phyloP scores from a whole-genome alignment of 108 stramenopile genomes.

The Conticribra weissflogii region DNA sequence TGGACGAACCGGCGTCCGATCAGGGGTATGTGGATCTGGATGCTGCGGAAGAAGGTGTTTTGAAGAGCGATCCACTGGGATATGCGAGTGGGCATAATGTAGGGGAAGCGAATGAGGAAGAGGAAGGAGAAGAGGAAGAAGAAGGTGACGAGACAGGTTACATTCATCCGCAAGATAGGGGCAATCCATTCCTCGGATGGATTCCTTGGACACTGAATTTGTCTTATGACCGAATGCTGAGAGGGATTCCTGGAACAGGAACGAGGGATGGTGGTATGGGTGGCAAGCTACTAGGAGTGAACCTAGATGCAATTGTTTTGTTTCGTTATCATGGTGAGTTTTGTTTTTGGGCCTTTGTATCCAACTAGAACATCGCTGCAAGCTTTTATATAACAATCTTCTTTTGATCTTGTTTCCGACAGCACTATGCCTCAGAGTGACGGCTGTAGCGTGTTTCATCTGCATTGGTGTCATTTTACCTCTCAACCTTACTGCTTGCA shows the following conservation, averaged over 20 bases:
- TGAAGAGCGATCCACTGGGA: too few species aligned
- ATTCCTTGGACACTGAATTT: constrained; percentile 64
- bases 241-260: constrained; percentile 84
- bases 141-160: background rate
- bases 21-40: too few species aligned
- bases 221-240: constrained; percentile 69
- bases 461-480: constrained; percentile 72
- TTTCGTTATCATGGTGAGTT: constrained; percentile 77
- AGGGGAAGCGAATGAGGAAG: background rate
- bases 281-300: constrained; percentile 71
- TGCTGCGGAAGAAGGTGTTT: too few species aligned
- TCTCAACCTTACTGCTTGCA: constrained; percentile 63
- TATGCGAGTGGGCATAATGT: too few species aligned
- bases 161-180: constrained; percentile 65
- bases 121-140: constrained; percentile 3
- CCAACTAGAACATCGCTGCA: too few species aligned
- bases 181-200: constrained; percentile 76
- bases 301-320: constrained; percentile 84
- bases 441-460: constrained; percentile 56
- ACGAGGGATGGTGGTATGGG: constrained; percentile 70
- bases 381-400: too few species aligned
- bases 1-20: too few species aligned
- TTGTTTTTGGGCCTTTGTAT: background rate
- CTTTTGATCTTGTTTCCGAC: background rate
- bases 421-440: constrained; percentile 65